These are phyloP conservation scores for Lithocarpus polystachyus DNA, from an alignment of 306 rosid genomes.

Conservation along the genomic window DNA sequence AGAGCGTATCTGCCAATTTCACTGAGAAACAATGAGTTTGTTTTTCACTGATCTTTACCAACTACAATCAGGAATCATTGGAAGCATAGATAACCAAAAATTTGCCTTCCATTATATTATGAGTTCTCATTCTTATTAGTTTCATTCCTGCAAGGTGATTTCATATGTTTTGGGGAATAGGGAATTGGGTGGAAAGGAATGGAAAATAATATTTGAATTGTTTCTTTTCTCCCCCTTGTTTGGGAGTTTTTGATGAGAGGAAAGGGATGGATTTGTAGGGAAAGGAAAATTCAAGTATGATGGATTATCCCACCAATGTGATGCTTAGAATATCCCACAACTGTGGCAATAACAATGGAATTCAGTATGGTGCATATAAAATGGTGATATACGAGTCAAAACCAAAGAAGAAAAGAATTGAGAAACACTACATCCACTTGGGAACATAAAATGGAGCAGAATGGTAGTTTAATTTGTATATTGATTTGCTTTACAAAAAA, in stretches of 20 bases:
- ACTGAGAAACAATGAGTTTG: too few relatives aligned
- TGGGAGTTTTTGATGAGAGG: neutral
- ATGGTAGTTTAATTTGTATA: neutral
- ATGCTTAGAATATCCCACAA: neutral
- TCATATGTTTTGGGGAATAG: too few relatives aligned
- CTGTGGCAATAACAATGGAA: neutral
- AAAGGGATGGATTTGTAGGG: neutral
- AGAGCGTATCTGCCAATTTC: too few relatives aligned
- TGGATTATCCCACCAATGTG: neutral
- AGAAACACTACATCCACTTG: neutral
- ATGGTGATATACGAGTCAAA: neutral
- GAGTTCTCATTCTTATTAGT: neutral
- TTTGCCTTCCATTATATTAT: too few relatives aligned
- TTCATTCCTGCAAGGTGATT: neutral
- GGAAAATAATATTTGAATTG: too few relatives aligned
- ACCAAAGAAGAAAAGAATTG: neutral
- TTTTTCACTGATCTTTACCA: too few relatives aligned
- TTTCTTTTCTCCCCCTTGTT: neutral
- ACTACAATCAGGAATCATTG: too few relatives aligned
- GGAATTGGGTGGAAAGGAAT: too few relatives aligned
- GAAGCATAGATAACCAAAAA: too few relatives aligned
- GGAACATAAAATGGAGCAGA: neutral
- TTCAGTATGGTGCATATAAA: neutral
- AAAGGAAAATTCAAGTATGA: neutral
- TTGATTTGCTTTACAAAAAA: neutral